Evolutionary conservation across 2,329 filamentous ascomycete genomes (phyloP), one percentile per base, ranked within the genome.

Genomic region (Cryphonectria nitschkei): DNA sequence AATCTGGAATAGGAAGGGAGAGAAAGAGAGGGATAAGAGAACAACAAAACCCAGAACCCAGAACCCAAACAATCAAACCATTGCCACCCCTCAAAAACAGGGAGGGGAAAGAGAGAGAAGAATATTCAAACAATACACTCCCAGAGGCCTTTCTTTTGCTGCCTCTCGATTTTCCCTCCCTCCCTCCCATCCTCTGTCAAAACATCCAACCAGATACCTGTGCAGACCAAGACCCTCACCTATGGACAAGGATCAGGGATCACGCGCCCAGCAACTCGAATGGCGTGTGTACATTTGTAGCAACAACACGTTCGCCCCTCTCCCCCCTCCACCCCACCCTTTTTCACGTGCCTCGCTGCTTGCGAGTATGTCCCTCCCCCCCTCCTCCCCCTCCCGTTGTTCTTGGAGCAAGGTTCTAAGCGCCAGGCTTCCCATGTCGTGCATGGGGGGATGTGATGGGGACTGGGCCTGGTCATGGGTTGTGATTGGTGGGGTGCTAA

Each of bases 401-500:
- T 39, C 37, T 39, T 61, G 58, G 16, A 26, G 34, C 56, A 56
- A 29, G 41, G 62, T 62, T 37, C 65, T 72, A 72, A 72, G 70
- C 70, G 70, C 70, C 70, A 67, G 67, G 67, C 63, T 69, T 69
- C 70, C 70, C 70, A 69, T 72, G 70, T 72, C 70, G 70, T 72
- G 70, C 70, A 72, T 63, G 58, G 54, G 46, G 41, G 16, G 2
- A 32, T 7, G 54, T 58, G 54, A 58, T 32, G 54, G 54, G 14
- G 54, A 32, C 54, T 32, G 54, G 29, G 29, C 46, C 13, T 32
- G 22, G 19, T 22, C 22, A 32, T 32, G 41, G 9, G 34, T 11
- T 32, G n/a, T 19, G 34, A 68, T 68, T 68, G 67, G 67, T 39
- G 19, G 58, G 46, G 16, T 34, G 60, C 60, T 68, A 68, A 64